A percentile compares a stretch with the other conserved stretches of the same genome.
phyloP scores from a whole-genome alignment of 345 rosid species.

The Ceriops tagal region DNA sequence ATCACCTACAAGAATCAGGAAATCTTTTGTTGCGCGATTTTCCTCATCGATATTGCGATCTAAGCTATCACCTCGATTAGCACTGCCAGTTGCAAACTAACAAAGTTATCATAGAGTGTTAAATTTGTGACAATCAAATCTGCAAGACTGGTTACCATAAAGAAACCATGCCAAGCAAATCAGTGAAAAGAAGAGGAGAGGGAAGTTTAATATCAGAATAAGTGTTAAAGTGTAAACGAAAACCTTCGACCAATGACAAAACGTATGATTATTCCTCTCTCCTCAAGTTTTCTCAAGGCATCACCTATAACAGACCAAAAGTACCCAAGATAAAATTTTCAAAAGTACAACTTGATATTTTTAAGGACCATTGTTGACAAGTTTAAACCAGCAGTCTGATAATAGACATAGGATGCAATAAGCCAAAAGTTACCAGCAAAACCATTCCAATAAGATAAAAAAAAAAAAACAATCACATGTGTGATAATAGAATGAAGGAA shows the following conservation, averaged over 20 bases:
- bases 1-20: conserved; percentile 78
- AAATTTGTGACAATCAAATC: conserved; percentile 7
- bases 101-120: conserved; percentile 9
- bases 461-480: too few species aligned
- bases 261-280: conserved; percentile 83
- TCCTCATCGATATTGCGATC: conserved; percentile 82
- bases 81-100: conserved; percentile 49
- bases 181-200: conserved; percentile 1
- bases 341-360: not conserved
- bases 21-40: conserved; percentile 60
- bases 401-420: not conserved
- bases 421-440: not conserved
- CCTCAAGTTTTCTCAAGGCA: conserved; percentile 77
- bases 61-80: conserved; percentile 94
- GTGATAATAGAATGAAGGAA: too few species aligned
- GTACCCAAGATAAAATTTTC: not conserved
- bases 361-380: not conserved
- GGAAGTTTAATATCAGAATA: conserved; percentile 1
- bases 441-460: too few species aligned
- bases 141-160: not conserved
- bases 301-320: conserved; percentile 45
- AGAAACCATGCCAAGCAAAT: conserved; percentile 9
- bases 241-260: conserved; percentile 98
- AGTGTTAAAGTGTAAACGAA: conserved; percentile 22
- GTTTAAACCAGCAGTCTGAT: not conserved